Evolutionary conservation across 2,329 filamentous ascomycete genomes (phyloP).

Genomic region (Diplodia sapinea): DNA sequence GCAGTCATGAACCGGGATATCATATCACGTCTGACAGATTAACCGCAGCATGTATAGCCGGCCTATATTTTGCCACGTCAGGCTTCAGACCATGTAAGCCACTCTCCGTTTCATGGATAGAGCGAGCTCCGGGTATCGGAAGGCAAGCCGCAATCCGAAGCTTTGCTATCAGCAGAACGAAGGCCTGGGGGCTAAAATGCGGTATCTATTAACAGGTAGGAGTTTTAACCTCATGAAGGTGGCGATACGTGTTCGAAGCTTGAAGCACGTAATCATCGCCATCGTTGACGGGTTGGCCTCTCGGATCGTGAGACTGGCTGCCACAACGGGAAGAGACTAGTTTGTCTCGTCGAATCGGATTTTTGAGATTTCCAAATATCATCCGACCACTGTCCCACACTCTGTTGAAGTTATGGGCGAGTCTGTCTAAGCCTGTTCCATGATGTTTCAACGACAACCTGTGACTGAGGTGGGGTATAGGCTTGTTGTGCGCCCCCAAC

Average conservation of each 20-base stretch:
- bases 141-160: neutral
- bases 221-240: neutral
- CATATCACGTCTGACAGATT: neutral
- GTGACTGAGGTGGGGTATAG: conserved; percentile 1
- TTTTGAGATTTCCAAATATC: neutral
- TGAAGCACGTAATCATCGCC: neutral
- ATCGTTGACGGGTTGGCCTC: neutral
- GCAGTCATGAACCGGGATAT: neutral
- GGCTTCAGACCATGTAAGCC: neutral
- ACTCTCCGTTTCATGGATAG: neutral
- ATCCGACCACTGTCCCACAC: neutral
- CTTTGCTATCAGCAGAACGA: neutral
- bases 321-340: neutral
- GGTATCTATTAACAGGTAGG: neutral
- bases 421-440: neutral
- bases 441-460: neutral
- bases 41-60: neutral
- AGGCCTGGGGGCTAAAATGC: neutral
- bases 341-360: neutral
- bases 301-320: neutral
- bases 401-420: neutral
- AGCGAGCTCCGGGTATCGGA: conserved; percentile 1
- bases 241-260: neutral
- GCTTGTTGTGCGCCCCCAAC: neutral
- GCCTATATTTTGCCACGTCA: neutral